Conservation (phyloP, 2,329 filamentous ascomycete genomes). For the Fusarium brachygibbosum region DNA sequence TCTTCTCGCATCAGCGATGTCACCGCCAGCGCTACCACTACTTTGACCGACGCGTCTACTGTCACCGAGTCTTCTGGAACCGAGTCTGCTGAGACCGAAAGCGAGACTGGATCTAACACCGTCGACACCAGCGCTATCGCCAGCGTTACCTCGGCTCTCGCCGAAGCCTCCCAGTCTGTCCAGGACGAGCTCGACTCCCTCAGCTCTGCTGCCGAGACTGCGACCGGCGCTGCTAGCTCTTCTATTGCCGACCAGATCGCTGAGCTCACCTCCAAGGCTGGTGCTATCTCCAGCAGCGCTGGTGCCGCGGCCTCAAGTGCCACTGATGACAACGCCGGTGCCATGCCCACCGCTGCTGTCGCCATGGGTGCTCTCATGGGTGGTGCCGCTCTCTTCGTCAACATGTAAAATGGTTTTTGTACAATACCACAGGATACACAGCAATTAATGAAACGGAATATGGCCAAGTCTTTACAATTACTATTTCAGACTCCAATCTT, state of each 20-base stretch:
- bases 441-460: conserved; percentile 31
- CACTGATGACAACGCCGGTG: conserved; percentile 49
- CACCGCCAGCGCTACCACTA: conserved; percentile 3
- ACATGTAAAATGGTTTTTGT: conserved; percentile 55
- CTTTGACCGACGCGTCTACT: conserved; percentile 4
- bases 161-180: conserved; percentile 23
- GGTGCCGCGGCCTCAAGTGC: conserved; percentile 31
- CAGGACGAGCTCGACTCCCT: conserved; percentile 40
- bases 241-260: conserved; percentile 37
- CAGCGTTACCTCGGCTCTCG: conserved; percentile 35
- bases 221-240: conserved; percentile 38
- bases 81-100: conserved; percentile 35
- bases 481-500: not conserved
- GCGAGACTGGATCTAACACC: conserved; percentile 27
- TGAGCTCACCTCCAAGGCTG: conserved; percentile 35
- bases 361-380: conserved; percentile 63
- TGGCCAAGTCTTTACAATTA: conserved; percentile 6
- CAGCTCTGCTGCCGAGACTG: conserved; percentile 48
- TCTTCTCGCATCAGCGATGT: conserved; percentile 20
- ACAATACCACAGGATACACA: not conserved
- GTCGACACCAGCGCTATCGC: conserved; percentile 39
- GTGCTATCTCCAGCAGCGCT: conserved; percentile 21
- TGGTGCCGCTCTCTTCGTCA: conserved; percentile 60
- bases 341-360: conserved; percentile 58
- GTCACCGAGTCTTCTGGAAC: conserved; percentile 31